A percentile compares a stretch with the other conserved stretches of the same genome.
Evolutionary conservation across 306 rosid species (phyloP).

Genomic region (Fagus crenata): DNA sequence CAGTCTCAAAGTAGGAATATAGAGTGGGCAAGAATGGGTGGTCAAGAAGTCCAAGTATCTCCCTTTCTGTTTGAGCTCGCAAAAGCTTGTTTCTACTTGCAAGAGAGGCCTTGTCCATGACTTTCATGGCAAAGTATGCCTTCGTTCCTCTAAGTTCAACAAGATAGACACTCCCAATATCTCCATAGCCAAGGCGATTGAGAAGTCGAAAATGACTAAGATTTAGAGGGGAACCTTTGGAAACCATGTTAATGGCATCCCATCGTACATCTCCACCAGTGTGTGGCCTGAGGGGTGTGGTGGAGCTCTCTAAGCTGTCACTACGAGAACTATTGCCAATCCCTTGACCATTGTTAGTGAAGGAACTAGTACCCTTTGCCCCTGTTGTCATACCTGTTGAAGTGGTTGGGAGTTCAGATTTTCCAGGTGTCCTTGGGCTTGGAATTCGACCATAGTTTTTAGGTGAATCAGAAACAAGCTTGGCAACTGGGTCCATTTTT

Average conservation of each 20-base stretch:
- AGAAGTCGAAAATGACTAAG: conserved; percentile 75
- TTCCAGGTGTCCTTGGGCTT: conserved; percentile 32
- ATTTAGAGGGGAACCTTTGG: conserved; percentile 50
- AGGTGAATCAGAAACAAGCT: conserved; percentile 31
- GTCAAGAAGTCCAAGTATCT: conserved; percentile 91
- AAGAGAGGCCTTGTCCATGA: conserved; percentile 87
- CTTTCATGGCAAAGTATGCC: conserved; percentile 80
- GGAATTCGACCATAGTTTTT: conserved; percentile 32
- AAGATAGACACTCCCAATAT: conserved; percentile 81
- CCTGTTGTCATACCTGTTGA: conserved; percentile 25
- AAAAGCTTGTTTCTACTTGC: conserved; percentile 80
- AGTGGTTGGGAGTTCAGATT: conserved; percentile 29
- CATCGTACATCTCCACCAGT: conserved; percentile 87
- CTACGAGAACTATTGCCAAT: conserved; percentile 54
- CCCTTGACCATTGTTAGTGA: conserved; percentile 32
- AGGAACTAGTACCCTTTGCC: conserved; percentile 8
- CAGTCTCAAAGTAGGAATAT: conserved; percentile 82
- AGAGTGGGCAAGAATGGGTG: conserved; percentile 92
- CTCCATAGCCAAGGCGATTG: conserved; percentile 83
- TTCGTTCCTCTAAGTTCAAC: conserved; percentile 65
- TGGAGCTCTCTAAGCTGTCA: conserved; percentile 70
- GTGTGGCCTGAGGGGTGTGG: conserved; percentile 65
- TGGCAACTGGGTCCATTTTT: conserved; percentile 24
- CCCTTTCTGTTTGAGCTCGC: conserved; percentile 84
- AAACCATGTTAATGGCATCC: conserved; percentile 67